Base-by-base conservation (phyloP, 306 rosid species). In the Pyrus bretschneideri region DNA sequence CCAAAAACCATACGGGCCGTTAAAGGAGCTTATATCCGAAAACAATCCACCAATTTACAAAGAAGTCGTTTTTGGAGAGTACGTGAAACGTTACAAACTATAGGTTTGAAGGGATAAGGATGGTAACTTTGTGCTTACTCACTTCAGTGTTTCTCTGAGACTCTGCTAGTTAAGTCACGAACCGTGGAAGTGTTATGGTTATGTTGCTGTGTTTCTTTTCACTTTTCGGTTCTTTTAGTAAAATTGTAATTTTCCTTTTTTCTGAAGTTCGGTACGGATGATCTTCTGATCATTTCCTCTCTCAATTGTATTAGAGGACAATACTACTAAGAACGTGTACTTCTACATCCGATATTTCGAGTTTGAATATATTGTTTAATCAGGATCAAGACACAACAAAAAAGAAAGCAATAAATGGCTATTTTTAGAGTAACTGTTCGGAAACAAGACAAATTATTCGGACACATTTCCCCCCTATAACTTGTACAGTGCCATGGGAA, bases 11-110 rank as follows among this genome's bases (percentile, higher is more conserved):
- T 81, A 64, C 21, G 84, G 84, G 2, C 74, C 84, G 9, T 25
- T 81, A 3, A 52, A 69, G 13, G 80, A 75, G 55, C 80, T 69
- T 38, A n/a, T 69, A 30, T 59, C 80, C 4, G 72, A 75, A 67
- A 29, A 35, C 15, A 74, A 25, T 49, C 76, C 76, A 0, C 49
- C 72, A 1, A 61, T 69, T 11, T 75, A 75, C 63, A 23, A 38
- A 3, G 67, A 74, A 38, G 83, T 69, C 19, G 3, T 9, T 25
- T 69, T 44, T 7, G 38, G 77, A 38, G 83, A 74, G 51, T 75
- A 69, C 22, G 10, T 55, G 29, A 22, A 25, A 27, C 17, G 21
- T 8, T 72, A 54, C 58, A 44, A 35, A 29, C 42, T 70, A 4
- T 70, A 70, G 40, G 73, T 29, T 46, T 1, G 19, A 31, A 64